These are phyloP conservation scores for Hypoxylon crocopeplum DNA, from an alignment of 495 filamentous ascomycete genomes.

Conservation along the genomic window DNA sequence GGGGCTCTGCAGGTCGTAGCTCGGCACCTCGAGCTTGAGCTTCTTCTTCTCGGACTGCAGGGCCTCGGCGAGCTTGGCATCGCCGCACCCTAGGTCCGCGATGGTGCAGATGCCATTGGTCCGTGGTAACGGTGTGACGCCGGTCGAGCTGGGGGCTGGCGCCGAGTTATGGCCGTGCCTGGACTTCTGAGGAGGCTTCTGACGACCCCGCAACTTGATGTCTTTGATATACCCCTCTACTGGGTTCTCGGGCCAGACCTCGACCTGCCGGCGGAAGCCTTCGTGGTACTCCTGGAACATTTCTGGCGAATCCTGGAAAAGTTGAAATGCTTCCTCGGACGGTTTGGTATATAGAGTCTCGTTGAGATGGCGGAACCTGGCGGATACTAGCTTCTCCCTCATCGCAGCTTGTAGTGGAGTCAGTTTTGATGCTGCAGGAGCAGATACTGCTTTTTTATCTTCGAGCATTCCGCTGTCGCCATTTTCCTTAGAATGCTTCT, in stretches of 20 bases:
- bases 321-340: conserved; percentile 74
- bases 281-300: conserved; percentile 94
- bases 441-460: conserved; percentile 7
- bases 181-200: conserved; percentile 37
- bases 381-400: conserved; percentile 89
- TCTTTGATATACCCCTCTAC: conserved; percentile 79
- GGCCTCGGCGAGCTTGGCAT: conserved; percentile 70
- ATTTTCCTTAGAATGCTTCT: conserved; percentile 31
- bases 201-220: conserved; percentile 64
- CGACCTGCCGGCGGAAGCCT: conserved; percentile 93
- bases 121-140: conserved; percentile 45
- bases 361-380: conserved; percentile 97
- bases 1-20: conserved; percentile 64
- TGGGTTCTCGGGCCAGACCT: conserved; percentile 94
- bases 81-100: conserved; percentile 71
- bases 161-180: conserved; percentile 27
- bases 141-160: conserved; percentile 34
- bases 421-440: conserved; percentile 58
- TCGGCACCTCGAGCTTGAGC: conserved; percentile 48
- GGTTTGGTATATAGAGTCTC: conserved; percentile 93
- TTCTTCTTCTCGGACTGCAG: conserved; percentile 64
- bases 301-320: conserved; percentile 82
- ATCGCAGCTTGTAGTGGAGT: conserved; percentile 93
- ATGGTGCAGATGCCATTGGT: conserved; percentile 72
- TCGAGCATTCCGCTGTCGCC: conserved; percentile 13